Evolutionary conservation across 139 green algal genomes (phyloP).

Genomic region (Ulvella scutata): DNA sequence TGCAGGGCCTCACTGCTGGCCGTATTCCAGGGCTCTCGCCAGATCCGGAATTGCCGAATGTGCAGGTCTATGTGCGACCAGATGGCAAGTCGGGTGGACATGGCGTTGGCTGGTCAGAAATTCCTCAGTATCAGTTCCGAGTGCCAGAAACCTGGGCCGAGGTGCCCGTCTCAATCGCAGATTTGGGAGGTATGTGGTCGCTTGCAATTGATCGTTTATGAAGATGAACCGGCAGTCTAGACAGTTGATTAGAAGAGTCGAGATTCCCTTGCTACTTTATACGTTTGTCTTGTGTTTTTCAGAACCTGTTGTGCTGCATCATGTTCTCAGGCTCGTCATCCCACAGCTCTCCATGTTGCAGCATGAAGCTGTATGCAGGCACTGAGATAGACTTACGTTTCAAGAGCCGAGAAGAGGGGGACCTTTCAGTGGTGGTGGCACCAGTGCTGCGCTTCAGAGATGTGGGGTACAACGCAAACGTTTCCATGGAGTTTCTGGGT

Average conservation of each 20-base stretch:
- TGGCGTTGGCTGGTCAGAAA: conserved; percentile 83
- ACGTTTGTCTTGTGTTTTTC: no score
- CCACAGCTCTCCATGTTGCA: no score
- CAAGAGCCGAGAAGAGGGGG: conserved; percentile 40
- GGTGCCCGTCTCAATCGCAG: conserved; percentile 85
- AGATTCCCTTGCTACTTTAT: no score
- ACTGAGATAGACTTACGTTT: conserved; percentile 80
- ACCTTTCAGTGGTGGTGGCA: conserved; percentile 69
- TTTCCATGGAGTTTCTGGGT: conserved; percentile 50
- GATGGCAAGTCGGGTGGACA: conserved; percentile 75
- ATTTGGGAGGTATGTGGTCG: conserved; percentile 88
- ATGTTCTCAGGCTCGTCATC: no score
- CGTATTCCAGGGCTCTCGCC: conserved; percentile 46
- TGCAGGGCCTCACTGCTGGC: conserved; percentile 63
- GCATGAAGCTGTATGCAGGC: no score
- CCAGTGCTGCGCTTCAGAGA: conserved; percentile 67
- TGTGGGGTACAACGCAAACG: conserved; percentile 12
- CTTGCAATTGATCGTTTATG: no score
- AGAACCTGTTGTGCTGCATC: no score
- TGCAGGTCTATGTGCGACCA: conserved; percentile 55
- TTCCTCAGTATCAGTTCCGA: conserved; percentile 73
- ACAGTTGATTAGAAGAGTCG: no score
- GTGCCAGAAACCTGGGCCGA: conserved; percentile 62
- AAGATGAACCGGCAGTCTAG: no score
- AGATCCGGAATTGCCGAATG: conserved; percentile 39